Percentiles rank a stretch among this genome's conserved stretches.
Conservation (phyloP, 2,329 filamentous ascomycete genomes). For the Lachnellula subtilissima region DNA sequence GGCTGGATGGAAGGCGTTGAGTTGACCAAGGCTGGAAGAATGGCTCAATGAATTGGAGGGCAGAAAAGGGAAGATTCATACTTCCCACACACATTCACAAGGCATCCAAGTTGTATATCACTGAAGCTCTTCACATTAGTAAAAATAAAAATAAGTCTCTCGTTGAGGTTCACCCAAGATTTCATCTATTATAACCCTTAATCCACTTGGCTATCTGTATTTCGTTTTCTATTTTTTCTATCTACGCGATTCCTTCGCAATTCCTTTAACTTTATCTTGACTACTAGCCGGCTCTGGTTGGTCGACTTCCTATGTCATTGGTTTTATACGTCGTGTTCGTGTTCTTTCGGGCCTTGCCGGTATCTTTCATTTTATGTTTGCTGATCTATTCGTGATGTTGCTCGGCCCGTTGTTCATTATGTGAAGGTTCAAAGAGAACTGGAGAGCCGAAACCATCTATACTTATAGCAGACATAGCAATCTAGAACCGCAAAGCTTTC, state of each 20-base stretch:
- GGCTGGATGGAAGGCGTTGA: background rate
- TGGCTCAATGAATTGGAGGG: background rate
- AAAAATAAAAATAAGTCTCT: background rate
- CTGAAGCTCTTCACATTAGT: background rate
- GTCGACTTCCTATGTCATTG: background rate
- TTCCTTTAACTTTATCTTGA: slow-evolving; percentile 2
- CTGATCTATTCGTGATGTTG: slow-evolving; percentile 6
- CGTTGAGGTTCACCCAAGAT: background rate
- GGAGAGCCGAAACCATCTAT: background rate
- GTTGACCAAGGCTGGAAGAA: background rate
- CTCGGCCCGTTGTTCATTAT: slow-evolving; percentile 5
- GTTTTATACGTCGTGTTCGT: background rate
- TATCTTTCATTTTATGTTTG: slow-evolving; percentile 21
- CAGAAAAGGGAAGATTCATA: background rate
- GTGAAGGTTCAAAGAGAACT: background rate
- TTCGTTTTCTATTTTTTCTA: background rate
- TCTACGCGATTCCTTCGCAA: slow-evolving; percentile 3
- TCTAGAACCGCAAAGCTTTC: background rate
- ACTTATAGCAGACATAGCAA: background rate
- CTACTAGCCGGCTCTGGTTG: background rate
- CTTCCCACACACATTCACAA: background rate
- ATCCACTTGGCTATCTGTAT: background rate
- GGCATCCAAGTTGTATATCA: background rate
- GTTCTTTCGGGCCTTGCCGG: background rate
- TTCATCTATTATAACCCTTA: background rate